phyloP scores from a whole-genome alignment of 2,329 filamentous ascomycete genomes.

The Westerdykella aurantiaca region DNA sequence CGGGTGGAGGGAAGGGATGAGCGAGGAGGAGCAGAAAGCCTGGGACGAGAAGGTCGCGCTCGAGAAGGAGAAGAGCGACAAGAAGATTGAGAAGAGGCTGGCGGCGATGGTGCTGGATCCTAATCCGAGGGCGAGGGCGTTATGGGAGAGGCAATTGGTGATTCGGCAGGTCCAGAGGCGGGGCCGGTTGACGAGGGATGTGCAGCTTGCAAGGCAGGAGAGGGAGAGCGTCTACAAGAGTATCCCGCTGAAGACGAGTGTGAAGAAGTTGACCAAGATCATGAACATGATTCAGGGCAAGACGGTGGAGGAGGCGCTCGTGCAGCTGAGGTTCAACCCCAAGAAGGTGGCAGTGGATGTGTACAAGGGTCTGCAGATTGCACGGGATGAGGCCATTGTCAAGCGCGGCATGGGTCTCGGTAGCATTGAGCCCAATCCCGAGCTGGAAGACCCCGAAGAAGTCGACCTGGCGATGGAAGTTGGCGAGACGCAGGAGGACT shows the following conservation, averaged over 20 bases:
- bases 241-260: slow-evolving; percentile 70
- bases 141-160: slow-evolving; percentile 80
- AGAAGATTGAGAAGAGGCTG: slow-evolving; percentile 27
- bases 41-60: slow-evolving; percentile 2
- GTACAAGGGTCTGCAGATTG: slow-evolving; percentile 70
- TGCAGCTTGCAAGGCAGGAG: slow-evolving; percentile 63
- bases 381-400: slow-evolving; percentile 74
- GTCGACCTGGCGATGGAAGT: background rate
- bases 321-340: slow-evolving; percentile 92
- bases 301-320: slow-evolving; percentile 85
- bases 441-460: background rate
- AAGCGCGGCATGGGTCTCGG: slow-evolving; percentile 77
- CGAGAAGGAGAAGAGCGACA: slow-evolving; percentile 9
- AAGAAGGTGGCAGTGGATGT: slow-evolving; percentile 87
- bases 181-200: slow-evolving; percentile 59
- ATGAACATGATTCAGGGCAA: slow-evolving; percentile 88
- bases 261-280: slow-evolving; percentile 86
- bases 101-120: slow-evolving; percentile 67
- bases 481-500: background rate
- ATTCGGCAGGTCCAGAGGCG: slow-evolving; percentile 66
- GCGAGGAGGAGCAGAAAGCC: slow-evolving; percentile 4
- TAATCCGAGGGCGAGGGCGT: slow-evolving; percentile 61
- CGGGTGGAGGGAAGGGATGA: slow-evolving; percentile 16
- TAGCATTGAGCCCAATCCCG: slow-evolving; percentile 3
- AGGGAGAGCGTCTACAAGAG: slow-evolving; percentile 57